Conservation (phyloP, 768 basidiomycete genomes). For the Lactarius indigo region DNA sequence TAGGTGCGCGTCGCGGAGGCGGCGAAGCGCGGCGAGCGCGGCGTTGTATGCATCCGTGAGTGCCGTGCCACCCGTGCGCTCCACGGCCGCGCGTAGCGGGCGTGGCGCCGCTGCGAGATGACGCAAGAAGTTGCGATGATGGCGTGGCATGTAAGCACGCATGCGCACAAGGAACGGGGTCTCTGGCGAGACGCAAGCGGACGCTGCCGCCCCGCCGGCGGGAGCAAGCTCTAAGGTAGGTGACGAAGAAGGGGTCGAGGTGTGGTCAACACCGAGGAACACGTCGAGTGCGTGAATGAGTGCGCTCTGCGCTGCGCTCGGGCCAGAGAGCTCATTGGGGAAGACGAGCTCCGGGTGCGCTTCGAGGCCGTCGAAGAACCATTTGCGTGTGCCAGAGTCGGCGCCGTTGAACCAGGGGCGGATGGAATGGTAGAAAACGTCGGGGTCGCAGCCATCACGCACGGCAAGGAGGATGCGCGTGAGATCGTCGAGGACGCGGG, state of each 20-base stretch:
- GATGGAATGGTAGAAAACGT: slow-evolving; percentile 55
- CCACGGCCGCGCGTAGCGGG: slow-evolving; percentile 45
- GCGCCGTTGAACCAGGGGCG: slow-evolving; percentile 62
- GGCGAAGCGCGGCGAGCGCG: slow-evolving; percentile 47
- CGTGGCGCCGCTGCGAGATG: slow-evolving; percentile 47
- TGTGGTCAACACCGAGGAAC: slow-evolving; percentile 49
- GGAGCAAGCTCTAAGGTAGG: background rate
- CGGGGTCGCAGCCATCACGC: slow-evolving; percentile 67
- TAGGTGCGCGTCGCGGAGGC: slow-evolving; percentile 57
- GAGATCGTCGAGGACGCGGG: slow-evolving; percentile 61
- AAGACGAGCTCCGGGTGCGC: slow-evolving; percentile 31
- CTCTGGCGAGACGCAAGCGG: background rate
- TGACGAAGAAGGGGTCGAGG: slow-evolving; percentile 30
- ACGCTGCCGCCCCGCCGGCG: no score
- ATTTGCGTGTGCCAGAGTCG: slow-evolving; percentile 36
- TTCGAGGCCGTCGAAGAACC: slow-evolving; percentile 47
- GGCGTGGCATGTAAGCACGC: slow-evolving; percentile 58
- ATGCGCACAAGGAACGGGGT: slow-evolving; percentile 49
- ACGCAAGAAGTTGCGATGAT: slow-evolving; percentile 54
- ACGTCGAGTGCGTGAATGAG: slow-evolving; percentile 53
- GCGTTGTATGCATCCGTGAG: slow-evolving; percentile 46
- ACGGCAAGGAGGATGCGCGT: slow-evolving; percentile 57
- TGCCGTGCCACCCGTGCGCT: slow-evolving; percentile 20
- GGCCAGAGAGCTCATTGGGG: slow-evolving; percentile 47
- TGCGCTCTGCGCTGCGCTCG: slow-evolving; percentile 60